Evolutionary conservation across 495 filamentous ascomycete species (phyloP).

Genomic region (Halenospora varia): DNA sequence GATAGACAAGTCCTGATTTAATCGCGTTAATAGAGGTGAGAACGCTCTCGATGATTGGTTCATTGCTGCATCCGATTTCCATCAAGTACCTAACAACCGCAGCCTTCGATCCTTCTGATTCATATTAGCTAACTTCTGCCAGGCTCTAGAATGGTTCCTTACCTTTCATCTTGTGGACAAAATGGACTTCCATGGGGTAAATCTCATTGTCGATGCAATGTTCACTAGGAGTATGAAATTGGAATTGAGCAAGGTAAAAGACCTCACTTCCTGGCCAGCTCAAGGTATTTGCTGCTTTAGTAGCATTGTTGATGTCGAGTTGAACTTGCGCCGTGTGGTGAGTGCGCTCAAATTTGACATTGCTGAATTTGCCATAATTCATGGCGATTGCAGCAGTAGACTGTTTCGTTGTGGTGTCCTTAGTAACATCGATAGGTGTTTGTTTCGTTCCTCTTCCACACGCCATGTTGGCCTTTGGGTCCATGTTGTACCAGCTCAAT

Average conservation of each 20-base stretch:
- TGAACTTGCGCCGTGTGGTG: conserved; percentile 46
- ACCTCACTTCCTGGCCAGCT: not conserved
- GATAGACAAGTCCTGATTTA: conserved; percentile 52
- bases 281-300: no score
- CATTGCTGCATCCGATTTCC: conserved; percentile 42
- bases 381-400: conserved; percentile 30
- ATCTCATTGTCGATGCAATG: conserved; percentile 56
- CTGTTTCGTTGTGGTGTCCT: conserved; percentile 27
- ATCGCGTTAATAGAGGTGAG: conserved; percentile 44
- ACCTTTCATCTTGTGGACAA: conserved; percentile 54
- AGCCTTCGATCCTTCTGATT: not conserved
- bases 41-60: conserved; percentile 48
- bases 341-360: not conserved
- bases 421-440: conserved; percentile 54
- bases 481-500: conserved; percentile 53
- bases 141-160: conserved; percentile 15
- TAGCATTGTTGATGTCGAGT: conserved; percentile 39
- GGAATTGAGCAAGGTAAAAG: conserved; percentile 45
- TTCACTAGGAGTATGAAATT: conserved; percentile 67
- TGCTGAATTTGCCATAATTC: conserved; percentile 55
- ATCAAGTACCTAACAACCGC: conserved; percentile 59
- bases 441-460: conserved; percentile 55
- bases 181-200: conserved; percentile 60
- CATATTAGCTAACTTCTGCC: not conserved
- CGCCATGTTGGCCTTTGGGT: conserved; percentile 33